These are phyloP conservation scores for Diaporthe citriasiana DNA, from an alignment of 2,329 filamentous ascomycete genomes.

Conservation along the genomic window DNA sequence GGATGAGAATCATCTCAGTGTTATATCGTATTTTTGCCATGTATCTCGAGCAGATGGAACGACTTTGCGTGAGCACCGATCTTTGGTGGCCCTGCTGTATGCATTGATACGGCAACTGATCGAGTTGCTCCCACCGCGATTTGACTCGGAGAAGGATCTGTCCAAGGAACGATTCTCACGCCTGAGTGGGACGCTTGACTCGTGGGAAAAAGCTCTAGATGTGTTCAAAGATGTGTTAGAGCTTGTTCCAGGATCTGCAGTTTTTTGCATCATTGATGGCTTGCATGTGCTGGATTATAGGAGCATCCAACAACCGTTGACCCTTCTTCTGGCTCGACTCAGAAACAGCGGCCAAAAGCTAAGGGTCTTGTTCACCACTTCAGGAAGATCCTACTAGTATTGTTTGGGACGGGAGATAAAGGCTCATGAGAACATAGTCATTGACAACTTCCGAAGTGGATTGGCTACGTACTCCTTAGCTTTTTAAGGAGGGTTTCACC, in stretches of 20 bases:
- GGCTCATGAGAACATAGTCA: not conserved
- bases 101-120: slow-evolving; percentile 32
- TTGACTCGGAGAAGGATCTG: slow-evolving; percentile 11
- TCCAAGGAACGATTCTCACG: not conserved
- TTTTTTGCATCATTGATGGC: slow-evolving; percentile 28
- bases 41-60: not conserved
- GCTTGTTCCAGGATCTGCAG: not conserved
- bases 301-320: not conserved
- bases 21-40: slow-evolving; percentile 45
- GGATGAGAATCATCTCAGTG: not conserved
- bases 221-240: slow-evolving; percentile 12
- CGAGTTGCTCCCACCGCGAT: slow-evolving; percentile 17
- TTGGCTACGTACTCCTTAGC: not conserved
- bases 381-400: slow-evolving; percentile 9
- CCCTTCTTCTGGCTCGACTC: not conserved
- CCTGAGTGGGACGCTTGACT: slow-evolving; percentile 12
- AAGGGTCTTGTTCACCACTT: slow-evolving; percentile 21
- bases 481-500: not conserved
- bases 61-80: not conserved
- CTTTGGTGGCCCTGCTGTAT: slow-evolving; percentile 8
- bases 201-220: not conserved
- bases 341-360: not conserved
- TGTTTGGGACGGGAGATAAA: slow-evolving; percentile 37
- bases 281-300: slow-evolving; percentile 29
- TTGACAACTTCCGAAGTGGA: not conserved